These are phyloP conservation scores for Sarocladium oryzae DNA, from an alignment of 2,329 filamentous ascomycete species.

Conservation along the genomic window DNA sequence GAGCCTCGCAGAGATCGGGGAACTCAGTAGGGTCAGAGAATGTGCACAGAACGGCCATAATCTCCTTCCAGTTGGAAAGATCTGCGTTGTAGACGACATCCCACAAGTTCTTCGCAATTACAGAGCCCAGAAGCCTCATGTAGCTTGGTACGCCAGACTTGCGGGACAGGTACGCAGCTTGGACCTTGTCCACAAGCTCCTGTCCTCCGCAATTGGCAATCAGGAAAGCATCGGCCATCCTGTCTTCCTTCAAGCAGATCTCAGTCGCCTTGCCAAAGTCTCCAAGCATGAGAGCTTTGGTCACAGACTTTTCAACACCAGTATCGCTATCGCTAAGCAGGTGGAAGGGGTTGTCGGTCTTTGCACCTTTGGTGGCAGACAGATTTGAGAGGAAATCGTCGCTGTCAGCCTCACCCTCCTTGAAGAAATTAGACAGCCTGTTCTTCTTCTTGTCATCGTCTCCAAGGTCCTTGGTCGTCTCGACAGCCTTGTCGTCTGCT, in stretches of 20 bases:
- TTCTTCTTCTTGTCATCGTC: slow-evolving; percentile 50
- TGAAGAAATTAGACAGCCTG: slow-evolving; percentile 71
- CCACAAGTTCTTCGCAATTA: slow-evolving; percentile 96
- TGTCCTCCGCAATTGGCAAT: slow-evolving; percentile 96
- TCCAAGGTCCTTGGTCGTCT: slow-evolving; percentile 19
- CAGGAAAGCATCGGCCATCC: slow-evolving; percentile 94
- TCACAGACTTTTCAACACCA: slow-evolving; percentile 77
- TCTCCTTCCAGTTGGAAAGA: slow-evolving; percentile 89
- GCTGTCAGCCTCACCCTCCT: slow-evolving; percentile 62
- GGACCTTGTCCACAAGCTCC: slow-evolving; percentile 88
- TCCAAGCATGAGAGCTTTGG: slow-evolving; percentile 79
- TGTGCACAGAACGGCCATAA: slow-evolving; percentile 92
- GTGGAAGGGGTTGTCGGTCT: slow-evolving; percentile 90
- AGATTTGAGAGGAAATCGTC: slow-evolving; percentile 85
- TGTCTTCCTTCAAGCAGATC: slow-evolving; percentile 79
- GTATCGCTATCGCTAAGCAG: slow-evolving; percentile 81
- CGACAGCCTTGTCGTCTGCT: slow-evolving; percentile 18
- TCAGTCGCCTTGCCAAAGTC: slow-evolving; percentile 87
- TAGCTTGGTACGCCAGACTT: slow-evolving; percentile 84
- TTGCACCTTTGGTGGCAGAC: slow-evolving; percentile 81
- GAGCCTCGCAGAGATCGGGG: slow-evolving; percentile 86
- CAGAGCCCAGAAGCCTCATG: slow-evolving; percentile 79
- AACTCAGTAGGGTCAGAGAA: slow-evolving; percentile 90
- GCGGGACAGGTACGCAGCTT: slow-evolving; percentile 81
- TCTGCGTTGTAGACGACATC: slow-evolving; percentile 97